Evolutionary conservation across 2,329 filamentous ascomycete species (phyloP).

Genomic region (Hymenotorrendiella dingleyae): DNA sequence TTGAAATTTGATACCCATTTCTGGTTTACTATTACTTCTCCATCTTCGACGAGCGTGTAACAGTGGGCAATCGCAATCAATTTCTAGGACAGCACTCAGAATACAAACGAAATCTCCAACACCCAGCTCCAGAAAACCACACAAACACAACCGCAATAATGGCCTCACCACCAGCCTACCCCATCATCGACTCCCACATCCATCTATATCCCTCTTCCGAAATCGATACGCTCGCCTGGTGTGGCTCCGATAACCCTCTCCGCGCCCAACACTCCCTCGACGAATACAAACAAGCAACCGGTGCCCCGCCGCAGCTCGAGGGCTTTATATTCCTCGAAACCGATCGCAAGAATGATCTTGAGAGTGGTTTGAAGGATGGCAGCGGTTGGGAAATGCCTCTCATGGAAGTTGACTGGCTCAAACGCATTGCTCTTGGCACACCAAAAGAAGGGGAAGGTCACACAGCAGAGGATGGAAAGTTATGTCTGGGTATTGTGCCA

Average conservation of each 20-base stretch:
- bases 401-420: slow-evolving; percentile 64
- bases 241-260: slow-evolving; percentile 49
- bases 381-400: slow-evolving; percentile 63
- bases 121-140: neutral
- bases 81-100: too few relatives aligned
- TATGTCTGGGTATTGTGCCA: slow-evolving; percentile 67
- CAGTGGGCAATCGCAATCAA: too few relatives aligned
- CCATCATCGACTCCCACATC: slow-evolving; percentile 84
- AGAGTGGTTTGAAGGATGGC: slow-evolving; percentile 38
- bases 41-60: too few relatives aligned
- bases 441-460: slow-evolving; percentile 55
- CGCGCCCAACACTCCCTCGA: slow-evolving; percentile 25
- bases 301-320: slow-evolving; percentile 38
- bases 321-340: slow-evolving; percentile 83
- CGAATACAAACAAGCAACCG: slow-evolving; percentile 26
- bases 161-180: slow-evolving; percentile 31
- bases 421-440: slow-evolving; percentile 57
- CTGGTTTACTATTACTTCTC: slow-evolving; percentile 10
- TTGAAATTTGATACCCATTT: neutral
- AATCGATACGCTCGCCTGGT: slow-evolving; percentile 64
- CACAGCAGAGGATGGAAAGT: slow-evolving; percentile 39
- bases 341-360: slow-evolving; percentile 61
- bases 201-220: slow-evolving; percentile 76
- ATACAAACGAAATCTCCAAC: too few relatives aligned
- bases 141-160: slow-evolving; percentile 13